phyloP scores from a whole-genome alignment of 2,329 filamentous ascomycete species.

The Fusarium nurragi region DNA sequence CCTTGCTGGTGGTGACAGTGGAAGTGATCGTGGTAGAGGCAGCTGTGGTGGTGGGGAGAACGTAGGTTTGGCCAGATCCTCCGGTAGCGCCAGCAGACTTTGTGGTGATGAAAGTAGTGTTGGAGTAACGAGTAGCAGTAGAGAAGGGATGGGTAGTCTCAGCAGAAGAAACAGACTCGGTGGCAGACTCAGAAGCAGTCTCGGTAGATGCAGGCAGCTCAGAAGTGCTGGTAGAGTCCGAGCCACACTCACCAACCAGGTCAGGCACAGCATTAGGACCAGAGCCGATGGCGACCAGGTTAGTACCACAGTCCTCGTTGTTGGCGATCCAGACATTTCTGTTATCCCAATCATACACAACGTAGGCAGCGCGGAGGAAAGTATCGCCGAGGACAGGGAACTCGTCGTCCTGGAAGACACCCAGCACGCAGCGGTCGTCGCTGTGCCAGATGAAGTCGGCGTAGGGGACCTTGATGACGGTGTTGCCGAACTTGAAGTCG shows the following conservation, averaged over 20 bases:
- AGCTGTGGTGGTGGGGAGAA: conserved; percentile 15
- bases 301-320: conserved; percentile 52
- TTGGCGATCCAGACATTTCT: conserved; percentile 51
- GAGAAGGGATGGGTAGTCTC: conserved; percentile 16
- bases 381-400: conserved; percentile 56
- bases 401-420: conserved; percentile 55
- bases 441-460: conserved; percentile 57
- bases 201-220: conserved; percentile 24
- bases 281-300: conserved; percentile 51
- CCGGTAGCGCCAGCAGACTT: conserved; percentile 3
- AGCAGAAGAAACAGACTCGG: conserved; percentile 5
- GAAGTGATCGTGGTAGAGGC: conserved; percentile 40
- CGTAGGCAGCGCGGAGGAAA: conserved; percentile 57
- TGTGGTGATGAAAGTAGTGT: conserved; percentile 26
- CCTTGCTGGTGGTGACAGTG: conserved; percentile 43
- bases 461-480: conserved; percentile 56
- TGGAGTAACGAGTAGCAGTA: conserved; percentile 24
- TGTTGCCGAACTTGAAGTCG: conserved; percentile 60
- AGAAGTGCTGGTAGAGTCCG: conserved; percentile 30
- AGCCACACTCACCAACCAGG: conserved; percentile 45
- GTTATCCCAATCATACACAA: conserved; percentile 56
- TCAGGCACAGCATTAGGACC: conserved; percentile 52
- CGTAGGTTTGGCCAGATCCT: conserved; percentile 5
- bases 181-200: conserved; percentile 9
- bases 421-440: conserved; percentile 53